Percentiles rank a stretch among this genome's conserved stretches.
phyloP scores from a whole-genome alignment of 176 grass and related monocot species.

The Avena insularis region DNA sequence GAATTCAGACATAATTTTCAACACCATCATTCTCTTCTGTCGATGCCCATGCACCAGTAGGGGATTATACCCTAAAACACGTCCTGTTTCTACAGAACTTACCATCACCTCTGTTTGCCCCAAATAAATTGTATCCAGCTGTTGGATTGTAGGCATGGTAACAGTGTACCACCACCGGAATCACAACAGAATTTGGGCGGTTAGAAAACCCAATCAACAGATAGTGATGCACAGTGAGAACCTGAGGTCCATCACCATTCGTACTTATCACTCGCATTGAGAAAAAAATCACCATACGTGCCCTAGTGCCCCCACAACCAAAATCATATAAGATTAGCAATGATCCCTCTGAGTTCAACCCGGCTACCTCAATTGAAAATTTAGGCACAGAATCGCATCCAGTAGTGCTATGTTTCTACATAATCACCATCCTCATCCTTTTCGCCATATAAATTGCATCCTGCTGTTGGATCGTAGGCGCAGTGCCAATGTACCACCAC shows the following conservation, averaged over 20 bases:
- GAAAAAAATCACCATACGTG: background rate
- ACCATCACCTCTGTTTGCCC: background rate
- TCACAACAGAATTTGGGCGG: background rate
- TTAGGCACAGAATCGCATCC: background rate
- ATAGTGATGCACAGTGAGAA: background rate
- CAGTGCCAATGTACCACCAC: background rate
- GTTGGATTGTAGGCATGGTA: background rate
- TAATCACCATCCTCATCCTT: background rate
- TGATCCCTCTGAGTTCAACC: background rate
- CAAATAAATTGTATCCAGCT: background rate
- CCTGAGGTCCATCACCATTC: background rate
- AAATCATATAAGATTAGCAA: background rate
- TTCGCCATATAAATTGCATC: background rate
- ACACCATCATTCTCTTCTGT: background rate
- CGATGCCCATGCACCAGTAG: background rate
- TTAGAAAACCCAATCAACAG: background rate
- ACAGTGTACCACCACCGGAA: background rate
- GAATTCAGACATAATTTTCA: constrained; percentile 5
- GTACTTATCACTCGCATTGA: too few species aligned
- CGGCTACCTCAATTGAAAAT: background rate
- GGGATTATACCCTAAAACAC: background rate
- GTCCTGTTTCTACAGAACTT: background rate
- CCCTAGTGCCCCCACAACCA: background rate
- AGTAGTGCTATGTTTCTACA: background rate
- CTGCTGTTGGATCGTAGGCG: background rate